Conservation (phyloP, 805 yeast genomes). For the Metschnikowia similis region DNA sequence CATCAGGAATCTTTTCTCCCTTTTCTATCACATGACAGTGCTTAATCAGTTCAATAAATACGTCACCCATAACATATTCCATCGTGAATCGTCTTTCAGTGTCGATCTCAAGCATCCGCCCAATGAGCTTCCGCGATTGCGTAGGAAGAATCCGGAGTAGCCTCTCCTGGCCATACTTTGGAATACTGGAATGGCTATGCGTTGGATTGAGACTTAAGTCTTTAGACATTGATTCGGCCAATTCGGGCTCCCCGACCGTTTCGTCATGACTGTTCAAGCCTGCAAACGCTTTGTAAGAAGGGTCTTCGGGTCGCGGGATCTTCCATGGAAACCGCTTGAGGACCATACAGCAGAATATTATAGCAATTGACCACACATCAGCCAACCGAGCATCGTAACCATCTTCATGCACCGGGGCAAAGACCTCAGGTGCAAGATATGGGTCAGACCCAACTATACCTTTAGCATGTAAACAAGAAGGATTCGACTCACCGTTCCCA, state of each 20-base stretch:
- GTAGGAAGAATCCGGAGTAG: constrained; percentile 68
- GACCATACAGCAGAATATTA: constrained; percentile 87
- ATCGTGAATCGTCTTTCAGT: constrained; percentile 57
- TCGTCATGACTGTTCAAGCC: constrained; percentile 11
- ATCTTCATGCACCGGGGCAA: constrained; percentile 30
- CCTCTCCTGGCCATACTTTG: constrained; percentile 60
- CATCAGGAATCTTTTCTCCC: constrained; percentile 5
- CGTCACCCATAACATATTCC: constrained; percentile 50
- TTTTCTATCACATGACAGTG: constrained; percentile 42
- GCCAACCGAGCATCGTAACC: constrained; percentile 83
- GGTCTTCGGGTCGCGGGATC: constrained; percentile 74
- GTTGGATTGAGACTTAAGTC: constrained; percentile 8
- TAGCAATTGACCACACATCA: constrained; percentile 92
- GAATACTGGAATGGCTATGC: constrained; percentile 8
- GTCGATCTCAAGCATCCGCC: constrained; percentile 60
- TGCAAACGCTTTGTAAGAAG: constrained; percentile 64
- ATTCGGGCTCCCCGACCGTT: constrained; percentile 11
- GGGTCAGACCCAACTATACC: constrained; percentile 97
- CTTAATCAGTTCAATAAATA: constrained; percentile 56
- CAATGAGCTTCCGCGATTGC: constrained; percentile 57
- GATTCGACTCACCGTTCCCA: constrained; percentile 35
- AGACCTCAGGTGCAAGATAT: constrained; percentile 89
- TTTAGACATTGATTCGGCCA: constrained; percentile 10
- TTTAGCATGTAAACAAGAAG: constrained; percentile 55
- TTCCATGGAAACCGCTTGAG: constrained; percentile 93